Evolutionary conservation across 2,329 filamentous ascomycete species (phyloP).

Genomic region (Zalaria obscura): DNA sequence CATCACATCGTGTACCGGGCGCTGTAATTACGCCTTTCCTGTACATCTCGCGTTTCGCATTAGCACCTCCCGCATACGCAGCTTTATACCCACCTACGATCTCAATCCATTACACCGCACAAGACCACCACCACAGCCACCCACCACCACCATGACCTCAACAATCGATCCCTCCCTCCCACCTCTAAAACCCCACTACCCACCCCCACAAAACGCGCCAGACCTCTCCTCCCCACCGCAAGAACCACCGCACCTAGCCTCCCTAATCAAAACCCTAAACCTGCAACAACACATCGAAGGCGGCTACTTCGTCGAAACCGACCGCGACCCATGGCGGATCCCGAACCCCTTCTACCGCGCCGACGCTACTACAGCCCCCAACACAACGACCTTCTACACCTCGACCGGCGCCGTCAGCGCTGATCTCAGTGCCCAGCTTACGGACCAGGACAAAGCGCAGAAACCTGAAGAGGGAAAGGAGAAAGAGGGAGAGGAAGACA

Average conservation of each 20-base stretch:
- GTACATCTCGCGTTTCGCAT: too few relatives aligned
- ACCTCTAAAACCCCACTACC: slow-evolving; percentile 12
- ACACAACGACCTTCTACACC: slow-evolving; percentile 11
- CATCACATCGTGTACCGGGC: too few relatives aligned
- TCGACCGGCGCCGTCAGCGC: slow-evolving; percentile 20
- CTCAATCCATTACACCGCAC: neutral
- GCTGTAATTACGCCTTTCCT: too few relatives aligned
- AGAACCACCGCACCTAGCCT: slow-evolving; percentile 20
- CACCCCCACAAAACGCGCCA: slow-evolving; percentile 5
- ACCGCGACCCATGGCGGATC: slow-evolving; percentile 37
- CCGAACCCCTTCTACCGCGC: slow-evolving; percentile 37
- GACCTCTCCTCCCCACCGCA: slow-evolving; percentile 6
- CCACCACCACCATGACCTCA: slow-evolving; percentile 5
- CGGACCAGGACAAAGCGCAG: slow-evolving; percentile 19
- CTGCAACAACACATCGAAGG: slow-evolving; percentile 47
- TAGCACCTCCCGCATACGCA: too few relatives aligned
- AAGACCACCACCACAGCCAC: neutral
- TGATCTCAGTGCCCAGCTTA: slow-evolving; percentile 9
- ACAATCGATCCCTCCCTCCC: slow-evolving; percentile 11
- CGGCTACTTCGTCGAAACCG: slow-evolving; percentile 50
- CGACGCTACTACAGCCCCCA: neutral
- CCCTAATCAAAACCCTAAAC: slow-evolving; percentile 29
- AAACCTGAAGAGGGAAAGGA: slow-evolving; percentile 9
- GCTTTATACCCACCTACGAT: too few relatives aligned
- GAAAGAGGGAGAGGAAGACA: neutral